Evolutionary conservation across 1,139 yeast species (phyloP), one percentile per base, ranked within the genome.

Genomic region (Blastobotrys ciferrii): DNA sequence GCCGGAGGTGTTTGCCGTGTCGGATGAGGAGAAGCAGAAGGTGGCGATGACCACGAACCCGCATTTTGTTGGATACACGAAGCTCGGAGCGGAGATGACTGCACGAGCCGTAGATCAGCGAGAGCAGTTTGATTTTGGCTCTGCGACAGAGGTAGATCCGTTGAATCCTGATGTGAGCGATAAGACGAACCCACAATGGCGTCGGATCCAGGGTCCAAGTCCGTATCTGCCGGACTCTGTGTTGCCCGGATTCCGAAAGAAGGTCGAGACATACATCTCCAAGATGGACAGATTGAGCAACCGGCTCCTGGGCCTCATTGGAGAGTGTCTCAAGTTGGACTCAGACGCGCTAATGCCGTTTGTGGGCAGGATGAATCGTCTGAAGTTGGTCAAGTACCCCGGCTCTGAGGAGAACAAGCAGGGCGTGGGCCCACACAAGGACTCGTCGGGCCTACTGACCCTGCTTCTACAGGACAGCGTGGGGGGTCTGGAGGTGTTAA

Each of bases 391-490:
- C 38, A 60, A 63, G 46, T 68, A 68, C 47, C 72, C 72, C n/a
- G 60, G 64, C 5, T 53, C 49, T 13, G 59, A 58, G 2, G 58
- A 57, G 5, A 51, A 76, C 5, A 67, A 68, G 20, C 87, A 82
- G 61, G 87, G 88, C 1, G 82, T 78, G 32, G 88, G 89, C 0
- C 84, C 86, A 2, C 88, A 83, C 60, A 75, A 86, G 55, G 88
- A 82, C 58, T 77, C 82, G n/a, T 63, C 67, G 11, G 86, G 81
- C 52, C 71, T 82, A 56, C 59, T 82, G 41, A 81, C 87, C 0
- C 78, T 74, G 58, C 81, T 82, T 13, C 77, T 72, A 56, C 87
- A 82, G 59, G 87, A 71, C 41, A 77, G 76, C 49, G 66, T 62
- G 7, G 70, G 70, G 14, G 81, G 85, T 1, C 69, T 83, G 18